Evolutionary conservation across 1,139 yeast genomes (phyloP).

Genomic region (Yamadazyma blattariae): DNA sequence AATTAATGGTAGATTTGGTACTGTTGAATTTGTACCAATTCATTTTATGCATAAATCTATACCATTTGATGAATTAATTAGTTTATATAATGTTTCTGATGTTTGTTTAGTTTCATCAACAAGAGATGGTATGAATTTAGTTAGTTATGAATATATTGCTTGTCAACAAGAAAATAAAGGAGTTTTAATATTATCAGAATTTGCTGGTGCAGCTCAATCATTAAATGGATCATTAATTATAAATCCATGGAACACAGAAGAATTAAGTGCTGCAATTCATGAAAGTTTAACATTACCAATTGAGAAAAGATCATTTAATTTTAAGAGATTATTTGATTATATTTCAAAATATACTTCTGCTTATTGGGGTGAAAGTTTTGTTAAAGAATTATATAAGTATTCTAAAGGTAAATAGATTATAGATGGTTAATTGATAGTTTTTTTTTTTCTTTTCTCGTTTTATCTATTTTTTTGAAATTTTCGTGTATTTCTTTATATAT

Average conservation of each 20-base stretch:
- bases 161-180: conserved; percentile 90
- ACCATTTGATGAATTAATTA: conserved; percentile 85
- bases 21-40: conserved; percentile 96
- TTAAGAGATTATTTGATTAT: conserved; percentile 78
- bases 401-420: conserved; percentile 10
- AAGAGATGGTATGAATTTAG: conserved; percentile 98
- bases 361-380: conserved; percentile 97
- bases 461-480: too few species aligned
- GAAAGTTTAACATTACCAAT: conserved; percentile 84
- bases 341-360: conserved; percentile 91
- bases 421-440: too few species aligned
- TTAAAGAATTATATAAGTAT: conserved; percentile 69
- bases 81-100: conserved; percentile 82
- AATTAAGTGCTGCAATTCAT: conserved; percentile 77
- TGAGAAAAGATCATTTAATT: conserved; percentile 75
- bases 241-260: conserved; percentile 98
- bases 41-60: conserved; percentile 94
- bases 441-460: too few species aligned
- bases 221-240: conserved; percentile 90
- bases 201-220: conserved; percentile 99
- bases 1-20: conserved; percentile 94
- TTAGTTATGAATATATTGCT: conserved; percentile 93
- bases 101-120: conserved; percentile 93
- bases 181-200: conserved; percentile 81
- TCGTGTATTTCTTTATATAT: too few species aligned